Evolutionary conservation across 257 asterid genomes (phyloP).

Genomic region (Fraxinus anomala): DNA sequence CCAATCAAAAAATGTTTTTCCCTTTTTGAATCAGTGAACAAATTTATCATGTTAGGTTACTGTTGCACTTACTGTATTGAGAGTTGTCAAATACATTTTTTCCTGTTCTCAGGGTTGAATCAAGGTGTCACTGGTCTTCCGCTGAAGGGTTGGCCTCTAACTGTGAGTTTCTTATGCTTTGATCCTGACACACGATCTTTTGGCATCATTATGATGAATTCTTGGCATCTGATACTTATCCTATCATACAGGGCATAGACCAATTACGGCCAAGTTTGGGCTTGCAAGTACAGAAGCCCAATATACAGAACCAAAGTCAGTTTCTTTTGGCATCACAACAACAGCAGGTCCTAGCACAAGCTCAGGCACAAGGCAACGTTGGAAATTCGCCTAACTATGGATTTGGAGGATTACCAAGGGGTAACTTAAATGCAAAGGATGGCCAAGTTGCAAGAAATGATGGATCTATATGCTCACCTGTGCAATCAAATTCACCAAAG

Average conservation of each 20-base stretch:
- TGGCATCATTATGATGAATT: constrained; percentile 15
- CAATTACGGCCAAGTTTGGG: constrained; percentile 87
- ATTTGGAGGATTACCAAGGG: constrained; percentile 86
- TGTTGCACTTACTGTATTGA: constrained; percentile 4
- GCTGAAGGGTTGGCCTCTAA: constrained; percentile 97
- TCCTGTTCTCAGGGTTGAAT: constrained; percentile 60
- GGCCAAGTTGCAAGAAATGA: constrained; percentile 93
- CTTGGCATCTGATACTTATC: constrained; percentile 29
- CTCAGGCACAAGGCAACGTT: constrained; percentile 89
- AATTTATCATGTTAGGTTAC: constrained; percentile 4
- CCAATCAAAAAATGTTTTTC: not conserved
- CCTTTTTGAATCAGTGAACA: constrained; percentile 18
- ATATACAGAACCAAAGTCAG: constrained; percentile 77
- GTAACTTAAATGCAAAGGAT: constrained; percentile 77
- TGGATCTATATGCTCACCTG: constrained; percentile 93
- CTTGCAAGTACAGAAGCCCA: constrained; percentile 89
- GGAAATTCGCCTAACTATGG: constrained; percentile 76
- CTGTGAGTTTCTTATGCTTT: constrained; percentile 62
- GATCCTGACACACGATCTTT: constrained; percentile 14
- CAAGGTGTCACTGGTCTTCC: constrained; percentile 95
- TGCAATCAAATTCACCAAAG: constrained; percentile 93
- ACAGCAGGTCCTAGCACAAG: constrained; percentile 91
- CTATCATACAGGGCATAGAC: constrained; percentile 73
- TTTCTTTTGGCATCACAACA: constrained; percentile 85
- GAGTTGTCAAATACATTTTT: constrained; percentile 15